Evolutionary conservation across 495 filamentous ascomycete species (phyloP), one percentile per base, ranked within the genome.

Genomic region (Lasiosphaeria miniovina): DNA sequence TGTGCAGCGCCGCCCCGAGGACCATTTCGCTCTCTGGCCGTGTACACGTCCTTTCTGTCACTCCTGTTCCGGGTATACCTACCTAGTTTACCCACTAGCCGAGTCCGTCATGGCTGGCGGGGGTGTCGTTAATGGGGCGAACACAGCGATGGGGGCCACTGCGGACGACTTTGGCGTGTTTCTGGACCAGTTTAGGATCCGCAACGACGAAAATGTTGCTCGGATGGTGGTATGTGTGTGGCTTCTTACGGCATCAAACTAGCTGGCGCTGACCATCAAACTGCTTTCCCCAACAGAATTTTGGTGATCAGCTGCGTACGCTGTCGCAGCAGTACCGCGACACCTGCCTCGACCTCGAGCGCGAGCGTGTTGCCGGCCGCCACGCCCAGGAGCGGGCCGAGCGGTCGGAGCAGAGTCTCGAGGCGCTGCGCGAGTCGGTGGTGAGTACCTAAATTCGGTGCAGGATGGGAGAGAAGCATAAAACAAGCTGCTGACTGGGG

Each of bases 311-410:
- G 43, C 45, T 67, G 4, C n/a, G 24, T 3, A 38, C 49, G 31
- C 52, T 67, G 10, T 58, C 41, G 9, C 38, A 51, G 46, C 14
- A 60, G 31, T 60, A 64, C 43, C 11, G 15, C 9, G 61, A 67
- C 51, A 45, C 35, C 2, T 40, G 58, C 35, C 52, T 48, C 7
- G 65, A 67, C 36, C 65, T 67, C 46, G 60, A 67, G 49, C 55
- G 65, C 15, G 65, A 67, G 31, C 58, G 61, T 6, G 41, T 67
- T 17, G 65, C 59, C 7, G 59, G 58, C 9, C 58, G 65, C 15
- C 48, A n/a, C 33, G 46, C 65, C 0, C 65, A 67, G 17, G 55
- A 64, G 32, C 33, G 38, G 5, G 52, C 52, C 7, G 65, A 67
- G 52, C 15, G 40, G 36, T 36, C 59, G 50, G 55, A 60, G 36